A percentile compares a stretch with the other conserved stretches of the same genome.
Conservation (phyloP, 139 green algal species). For the Edaphochlamys debaryana region DNA sequence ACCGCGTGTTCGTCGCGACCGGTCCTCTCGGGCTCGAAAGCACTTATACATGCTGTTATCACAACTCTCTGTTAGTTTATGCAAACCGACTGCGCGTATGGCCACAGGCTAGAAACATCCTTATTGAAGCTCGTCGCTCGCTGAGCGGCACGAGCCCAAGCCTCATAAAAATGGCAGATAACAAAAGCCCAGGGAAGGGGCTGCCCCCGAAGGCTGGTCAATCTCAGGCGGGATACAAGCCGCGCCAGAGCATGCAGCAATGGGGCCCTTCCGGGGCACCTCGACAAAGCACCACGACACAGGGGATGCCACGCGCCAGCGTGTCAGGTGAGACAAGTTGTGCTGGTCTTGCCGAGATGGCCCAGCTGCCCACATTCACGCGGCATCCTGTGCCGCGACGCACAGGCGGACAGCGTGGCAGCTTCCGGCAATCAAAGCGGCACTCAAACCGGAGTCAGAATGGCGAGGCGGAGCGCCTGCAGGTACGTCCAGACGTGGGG, state of each 20-base stretch:
- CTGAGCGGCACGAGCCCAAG: too few species aligned
- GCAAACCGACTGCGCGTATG: too few species aligned
- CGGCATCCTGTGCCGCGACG: too few species aligned
- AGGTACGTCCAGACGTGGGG: not conserved
- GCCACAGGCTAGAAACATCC: too few species aligned
- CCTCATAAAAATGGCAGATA: constrained; percentile 28
- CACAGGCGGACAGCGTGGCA: too few species aligned
- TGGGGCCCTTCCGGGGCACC: not conserved
- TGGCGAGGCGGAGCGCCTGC: constrained; percentile 24
- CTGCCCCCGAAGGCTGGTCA: constrained; percentile 11
- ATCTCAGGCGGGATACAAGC: not conserved
- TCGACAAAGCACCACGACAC: constrained; percentile 2
- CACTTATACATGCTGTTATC: too few species aligned
- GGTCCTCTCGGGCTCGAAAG: too few species aligned
- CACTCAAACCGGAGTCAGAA: constrained; percentile 21
- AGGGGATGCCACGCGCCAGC: not conserved
- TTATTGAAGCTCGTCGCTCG: too few species aligned
- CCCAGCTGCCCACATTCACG: too few species aligned
- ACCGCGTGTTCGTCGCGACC: too few species aligned
- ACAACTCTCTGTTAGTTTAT: too few species aligned
- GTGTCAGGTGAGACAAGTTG: not conserved
- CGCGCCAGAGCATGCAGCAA: constrained; percentile 18
- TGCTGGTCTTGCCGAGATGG: too few species aligned
- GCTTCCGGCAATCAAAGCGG: constrained; percentile 25
- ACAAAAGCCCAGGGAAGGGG: constrained; percentile 1